Evolutionary conservation across 139 green algal genomes (phyloP), one percentile per base, ranked within the genome.

Genomic region (Zygnema cylindricum): DNA sequence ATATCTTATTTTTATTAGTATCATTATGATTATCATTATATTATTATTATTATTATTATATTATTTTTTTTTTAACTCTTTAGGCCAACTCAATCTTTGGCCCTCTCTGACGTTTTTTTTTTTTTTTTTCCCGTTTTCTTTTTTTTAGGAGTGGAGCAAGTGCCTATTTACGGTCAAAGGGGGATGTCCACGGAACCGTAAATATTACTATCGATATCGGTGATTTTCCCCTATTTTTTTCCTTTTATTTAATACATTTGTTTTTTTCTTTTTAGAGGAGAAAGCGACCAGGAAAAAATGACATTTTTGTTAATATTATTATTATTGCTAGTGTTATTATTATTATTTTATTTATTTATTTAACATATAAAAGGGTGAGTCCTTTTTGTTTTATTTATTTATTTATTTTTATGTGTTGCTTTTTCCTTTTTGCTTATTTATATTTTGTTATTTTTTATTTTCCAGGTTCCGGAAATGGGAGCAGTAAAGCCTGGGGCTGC

Each of bases 171-270:
- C 98, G 97, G 92, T 93, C 91, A 0, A 33, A 84, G 71, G 89
- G 93, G 86, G 93, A 95, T 79, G 82, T 92, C 83, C 97, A 98
- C 89, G 97, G 96, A 88, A 98, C 96, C 0, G 96, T 98, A 21
- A 91, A 95, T 73, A 96, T 92, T 82, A 3, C n/a, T n/a, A 83
- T 92, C n/a, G 55, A 35, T 69, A 86, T 92, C 22, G 88, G 87
- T 88, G 43, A 90, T 36, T 79, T 79, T 2, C 35, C 2, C 76
- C 2, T 43, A 16, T 55, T 16, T 57, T 16, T 11, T 25, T 79
- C 39, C 41, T n/a, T n/a, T n/a, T n/a, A n/a, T n/a, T n/a, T n/a
- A n/a, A n/a, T n/a, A n/a, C n/a, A n/a, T n/a, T n/a, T n/a, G n/a
- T n/a, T n/a, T n/a, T n/a, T n/a, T n/a, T n/a, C n/a, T n/a, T n/a